Evolutionary conservation across 306 rosid genomes (phyloP), one percentile per base, ranked within the genome.

Genomic region (Malus fusca): DNA sequence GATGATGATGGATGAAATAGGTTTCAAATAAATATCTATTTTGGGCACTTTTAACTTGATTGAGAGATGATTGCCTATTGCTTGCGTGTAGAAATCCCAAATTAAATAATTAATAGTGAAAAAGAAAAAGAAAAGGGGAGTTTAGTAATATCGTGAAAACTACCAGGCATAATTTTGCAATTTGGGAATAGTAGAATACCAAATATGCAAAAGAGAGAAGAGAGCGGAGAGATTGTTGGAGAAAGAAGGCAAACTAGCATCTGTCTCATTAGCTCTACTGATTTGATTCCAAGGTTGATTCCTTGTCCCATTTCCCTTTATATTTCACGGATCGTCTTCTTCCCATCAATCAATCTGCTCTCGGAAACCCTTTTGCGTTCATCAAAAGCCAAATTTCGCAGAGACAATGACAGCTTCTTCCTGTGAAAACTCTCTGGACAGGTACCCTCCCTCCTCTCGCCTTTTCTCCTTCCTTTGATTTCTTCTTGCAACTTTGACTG

Each of bases 361-460:
- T 65, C 46, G n/a, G 12, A 31, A 26, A 31, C 63, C 63, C 75
- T 19, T 71, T 52, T 55, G 18, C 52, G 22, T 11, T 28, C 1
- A 60, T 60, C 26, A 1, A 2, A 51, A 51, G 25, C 62, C 61
- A 19, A 30, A 28, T 21, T 19, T 48, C 42, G 19, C 21, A 19
- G 30, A 30, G 62, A 69, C 82, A 15, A 91, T 90, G 96, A 85
- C 89, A n/a, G 86, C 80, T 31, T 37, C 88, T 18, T 63, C 70
- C 66, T 31, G 82, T 28, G 78, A 80, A 33, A 86, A 85, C 64
- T 74, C 73, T 69, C 59, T 66, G 18, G 83, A 75, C 56, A 82
- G 92, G 94, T 91, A 80, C 69, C 4, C 11, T 56, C 67, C 6
- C 15, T 56, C 33, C 56, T 31, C 10, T 61, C 28, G 11, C 4